Conservation (phyloP, 768 basidiomycete species). For the Xanthoconium stramineum region DNA sequence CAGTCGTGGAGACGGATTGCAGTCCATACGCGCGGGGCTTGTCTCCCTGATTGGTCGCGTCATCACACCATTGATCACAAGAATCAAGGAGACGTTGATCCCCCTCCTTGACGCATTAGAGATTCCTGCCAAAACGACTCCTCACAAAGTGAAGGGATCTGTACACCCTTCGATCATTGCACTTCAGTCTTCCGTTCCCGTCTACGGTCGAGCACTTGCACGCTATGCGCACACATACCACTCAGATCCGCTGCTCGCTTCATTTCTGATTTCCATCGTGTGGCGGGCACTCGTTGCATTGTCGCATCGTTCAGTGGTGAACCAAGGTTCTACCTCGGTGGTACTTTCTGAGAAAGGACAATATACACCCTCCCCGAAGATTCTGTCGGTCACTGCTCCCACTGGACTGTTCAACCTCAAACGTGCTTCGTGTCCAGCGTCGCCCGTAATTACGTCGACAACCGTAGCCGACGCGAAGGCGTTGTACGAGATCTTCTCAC, state of each 20-base stretch:
- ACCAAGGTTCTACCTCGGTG: constrained; percentile 37
- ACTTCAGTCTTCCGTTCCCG: constrained; percentile 57
- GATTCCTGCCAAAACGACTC: constrained; percentile 31
- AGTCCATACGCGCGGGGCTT: constrained; percentile 65
- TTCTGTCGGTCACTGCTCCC: constrained; percentile 56
- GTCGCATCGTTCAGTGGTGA: constrained; percentile 52
- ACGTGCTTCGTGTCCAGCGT: constrained; percentile 65
- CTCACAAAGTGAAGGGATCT: constrained; percentile 15
- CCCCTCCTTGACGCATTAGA: constrained; percentile 65
- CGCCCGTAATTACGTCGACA: constrained; percentile 44
- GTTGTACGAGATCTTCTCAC: constrained; percentile 56
- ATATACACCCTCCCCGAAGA: constrained; percentile 36
- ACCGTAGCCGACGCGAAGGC: constrained; percentile 57
- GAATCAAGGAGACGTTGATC: constrained; percentile 58
- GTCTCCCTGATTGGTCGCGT: constrained; percentile 66
- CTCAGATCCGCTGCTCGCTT: constrained; percentile 62
- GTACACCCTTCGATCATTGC: constrained; percentile 58
- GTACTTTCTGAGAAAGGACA: constrained; percentile 40
- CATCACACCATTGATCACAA: constrained; percentile 57
- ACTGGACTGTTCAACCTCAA: constrained; percentile 62
- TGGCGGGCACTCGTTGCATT: constrained; percentile 76
- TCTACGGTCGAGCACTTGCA: constrained; percentile 55
- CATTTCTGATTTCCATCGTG: constrained; percentile 66
- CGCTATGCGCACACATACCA: constrained; percentile 52
- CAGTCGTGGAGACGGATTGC: constrained; percentile 63